Evolutionary conservation across 78 protist genomes (phyloP), one percentile per base, ranked within the genome.

Genomic region (Isochrysis galbana): DNA sequence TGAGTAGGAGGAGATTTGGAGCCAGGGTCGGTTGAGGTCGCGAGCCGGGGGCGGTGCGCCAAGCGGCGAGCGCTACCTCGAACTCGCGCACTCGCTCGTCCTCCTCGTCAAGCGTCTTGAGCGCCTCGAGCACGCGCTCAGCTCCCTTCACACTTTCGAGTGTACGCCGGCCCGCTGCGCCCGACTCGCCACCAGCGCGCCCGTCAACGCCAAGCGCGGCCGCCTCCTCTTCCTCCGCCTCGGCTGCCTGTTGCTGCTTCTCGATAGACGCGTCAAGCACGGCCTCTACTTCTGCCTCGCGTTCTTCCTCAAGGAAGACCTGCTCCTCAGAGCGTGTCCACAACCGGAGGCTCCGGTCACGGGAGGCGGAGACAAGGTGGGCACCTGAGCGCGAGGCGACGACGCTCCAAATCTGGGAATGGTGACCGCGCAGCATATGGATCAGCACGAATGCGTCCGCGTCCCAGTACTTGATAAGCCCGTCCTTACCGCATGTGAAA

Each of bases 321-420:
- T 77, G 98, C 87, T 97, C 97, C 32, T 93, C 94, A 23, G 98
- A 91, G n/a, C 97, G 95, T 21, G 51, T 51, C 94, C 97, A 97
- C 3, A 96, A 45, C 25, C 99, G 94, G 10, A 97, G n/a, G 29
- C 98, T 90, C 34, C 97, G 91, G 91, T 98, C 99, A 69, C 92
- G 96, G 34, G 96, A 93, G 86, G 95, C 25, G 32, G 90, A 47
- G 45, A 70, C 51, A 29, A 93, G 7, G 26, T 42, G 26, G 34
- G 19, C 32, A n/a, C 72, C 74, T n/a, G 1, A 0, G 11, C 51
- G 17, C 67, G 42, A 23, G 21, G 84, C 48, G 83, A 48, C 82
- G 44, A 42, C 61, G 38, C 47, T 36, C 93, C 80, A 55, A 38
- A 83, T 95, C 90, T 95, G 98, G 26, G 95, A 93, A 26, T 91